Evolutionary conservation across 2,329 filamentous ascomycete genomes (phyloP), one percentile per base, ranked within the genome.

Genomic region (Beauveria pseudobassiana): DNA sequence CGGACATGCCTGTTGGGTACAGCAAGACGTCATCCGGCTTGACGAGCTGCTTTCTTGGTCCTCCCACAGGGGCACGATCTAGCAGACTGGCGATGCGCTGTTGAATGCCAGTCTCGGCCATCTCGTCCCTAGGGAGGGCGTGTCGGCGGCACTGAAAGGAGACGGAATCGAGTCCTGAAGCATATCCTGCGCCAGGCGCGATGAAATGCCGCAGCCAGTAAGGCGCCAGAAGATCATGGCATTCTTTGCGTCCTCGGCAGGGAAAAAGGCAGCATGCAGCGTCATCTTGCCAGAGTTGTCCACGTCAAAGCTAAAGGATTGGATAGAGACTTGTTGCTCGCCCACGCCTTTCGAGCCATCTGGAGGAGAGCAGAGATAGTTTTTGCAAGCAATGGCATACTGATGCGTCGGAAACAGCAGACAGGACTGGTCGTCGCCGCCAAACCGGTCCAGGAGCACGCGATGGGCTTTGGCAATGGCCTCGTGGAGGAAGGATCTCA

Each of bases 1-100:
- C 75, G 0, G 77, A 77, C 82, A 85, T 85, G 28, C 82, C 82
- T 0, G 80, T 80, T 5, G 77, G 76, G 66, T 80, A 84, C 22
- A 86, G 71, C 55, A 76, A 83, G 1, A 86, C 76, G 63, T 85
- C 81, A 3, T 51, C 53, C 1, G 69, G 42, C 3, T 61, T 59
- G 54, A 52, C 69, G 66, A 30, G 64, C 67, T n/a, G 69, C 65
- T 14, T 69, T 66, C 12, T 65, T 51, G n/a, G 66, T 62, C 51
- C 51, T 2, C 34, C 51, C 1, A 43, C 38, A 4, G 51, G 51
- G 2, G 38, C 51, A 7, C 51, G 51, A 22, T 54, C 51, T 0
- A 54, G 20, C 3, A 54, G 38, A 12, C 34, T 18, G 22, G 51
- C 51, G 7, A 54, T 40, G 14, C 51, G 51, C 34, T 54, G 34